Evolutionary conservation across 495 filamentous ascomycete genomes (phyloP), one percentile per base, ranked within the genome.

Genomic region (Usnea hakonensis): DNA sequence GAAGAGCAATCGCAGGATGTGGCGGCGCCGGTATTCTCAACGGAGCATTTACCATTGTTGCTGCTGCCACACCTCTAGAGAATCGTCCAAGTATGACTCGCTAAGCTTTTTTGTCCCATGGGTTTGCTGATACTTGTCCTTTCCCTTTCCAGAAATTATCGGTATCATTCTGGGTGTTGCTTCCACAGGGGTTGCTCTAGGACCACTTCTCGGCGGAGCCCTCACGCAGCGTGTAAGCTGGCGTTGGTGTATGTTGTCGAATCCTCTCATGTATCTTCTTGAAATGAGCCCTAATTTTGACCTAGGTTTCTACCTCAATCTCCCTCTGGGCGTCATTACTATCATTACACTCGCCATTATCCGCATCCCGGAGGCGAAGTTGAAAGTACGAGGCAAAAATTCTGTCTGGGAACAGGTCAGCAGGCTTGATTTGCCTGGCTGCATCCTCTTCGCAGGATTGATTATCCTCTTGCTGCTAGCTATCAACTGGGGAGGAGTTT

Each of bases 231-330:
- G 79, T 16, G 72, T 85, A 6, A 79, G 81, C 3, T 94, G 90
- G 90, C 75, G 90, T 54, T 92, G 89, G 89, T 93, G 88, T 57
- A n/a, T n/a, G n/a, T n/a, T n/a, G n/a, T n/a, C n/a, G n/a, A n/a
- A n/a, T n/a, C n/a, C n/a, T n/a, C n/a, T n/a, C n/a, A n/a, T n/a
- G n/a, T n/a, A n/a, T n/a, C n/a, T n/a, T n/a, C n/a, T n/a, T n/a
- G n/a, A n/a, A n/a, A n/a, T n/a, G n/a, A n/a, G n/a, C n/a, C n/a
- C n/a, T n/a, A n/a, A n/a, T n/a, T n/a, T n/a, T n/a, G n/a, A n/a
- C n/a, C n/a, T n/a, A n/a, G n/a, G n/a, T n/a, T 64, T 64, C 28
- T 64, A 64, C 44, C 68, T 71, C 56, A 71, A 71, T 83, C 50
- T 75, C 86, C 16, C 69, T 71, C 11, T 21, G 21, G n/a, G 23